Evolutionary conservation across 2,329 filamentous ascomycete species (phyloP).

Genomic region (Nemania diffusa): DNA sequence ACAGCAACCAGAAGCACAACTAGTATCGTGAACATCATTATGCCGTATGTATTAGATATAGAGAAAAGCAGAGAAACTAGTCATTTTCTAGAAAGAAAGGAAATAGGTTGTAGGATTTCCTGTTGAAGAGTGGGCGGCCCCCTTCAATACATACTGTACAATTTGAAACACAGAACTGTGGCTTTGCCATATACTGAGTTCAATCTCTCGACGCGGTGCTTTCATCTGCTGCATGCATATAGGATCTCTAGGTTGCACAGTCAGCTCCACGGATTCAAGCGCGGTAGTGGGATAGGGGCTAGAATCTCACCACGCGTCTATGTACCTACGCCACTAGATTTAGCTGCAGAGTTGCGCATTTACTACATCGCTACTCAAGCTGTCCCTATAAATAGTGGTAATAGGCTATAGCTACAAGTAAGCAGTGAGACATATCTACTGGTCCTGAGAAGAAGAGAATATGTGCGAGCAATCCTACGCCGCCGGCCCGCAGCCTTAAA

Average conservation of each 20-base stretch:
- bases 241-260: not conserved
- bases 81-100: not conserved
- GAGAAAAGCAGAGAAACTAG: not conserved
- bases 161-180: too few relatives aligned
- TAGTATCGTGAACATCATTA: conserved; percentile 4
- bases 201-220: too few relatives aligned
- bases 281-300: not conserved
- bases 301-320: not conserved
- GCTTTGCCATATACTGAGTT: too few relatives aligned
- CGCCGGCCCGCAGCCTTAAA: not conserved
- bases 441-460: too few relatives aligned
- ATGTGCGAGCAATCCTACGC: too few relatives aligned
- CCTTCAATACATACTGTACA: too few relatives aligned
- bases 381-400: too few relatives aligned
- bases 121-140: not conserved
- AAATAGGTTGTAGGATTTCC: too few relatives aligned
- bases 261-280: not conserved
- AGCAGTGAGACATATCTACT: too few relatives aligned
- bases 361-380: too few relatives aligned
- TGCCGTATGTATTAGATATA: not conserved
- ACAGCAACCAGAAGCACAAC: not conserved
- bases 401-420: too few relatives aligned
- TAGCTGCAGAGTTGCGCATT: not conserved
- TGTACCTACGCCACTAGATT: not conserved
- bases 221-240: not conserved